phyloP scores from a whole-genome alignment of 129 eudicot species.

The Arctium lappa region DNA sequence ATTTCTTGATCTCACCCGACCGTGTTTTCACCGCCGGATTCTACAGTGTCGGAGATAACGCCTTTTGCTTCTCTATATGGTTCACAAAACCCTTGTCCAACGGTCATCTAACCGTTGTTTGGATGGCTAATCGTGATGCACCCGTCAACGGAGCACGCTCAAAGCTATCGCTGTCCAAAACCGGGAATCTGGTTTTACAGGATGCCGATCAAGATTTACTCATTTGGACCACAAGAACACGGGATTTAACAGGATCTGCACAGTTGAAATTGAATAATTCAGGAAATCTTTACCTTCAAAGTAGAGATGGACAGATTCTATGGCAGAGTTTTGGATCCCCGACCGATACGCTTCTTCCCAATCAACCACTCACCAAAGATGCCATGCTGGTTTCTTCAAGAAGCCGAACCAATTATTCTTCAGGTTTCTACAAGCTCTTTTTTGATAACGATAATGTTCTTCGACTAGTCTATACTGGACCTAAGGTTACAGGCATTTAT shows the following conservation, averaged over 20 bases:
- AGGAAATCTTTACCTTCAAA: conserved; percentile 42
- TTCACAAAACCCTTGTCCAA: conserved; percentile 27
- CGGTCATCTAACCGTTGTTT: conserved; percentile 27
- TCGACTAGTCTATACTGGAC: conserved; percentile 36
- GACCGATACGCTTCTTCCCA: conserved; percentile 52
- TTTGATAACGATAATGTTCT: conserved; percentile 53
- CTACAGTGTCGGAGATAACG: conserved; percentile 32
- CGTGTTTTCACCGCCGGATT: conserved; percentile 45
- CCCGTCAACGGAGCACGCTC: conserved; percentile 49
- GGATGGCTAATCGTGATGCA: conserved; percentile 57
- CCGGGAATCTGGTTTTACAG: conserved; percentile 37
- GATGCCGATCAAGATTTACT: conserved; percentile 35
- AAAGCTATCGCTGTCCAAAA: conserved; percentile 18
- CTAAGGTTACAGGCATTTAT: conserved; percentile 33
- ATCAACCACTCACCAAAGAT: conserved; percentile 32
- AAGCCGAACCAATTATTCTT: conserved; percentile 31
- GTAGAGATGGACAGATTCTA: conserved; percentile 8
- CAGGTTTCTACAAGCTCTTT: conserved; percentile 41
- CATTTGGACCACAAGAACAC: conserved; percentile 37
- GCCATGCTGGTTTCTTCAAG: conserved; percentile 35
- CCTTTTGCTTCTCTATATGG: conserved; percentile 48
- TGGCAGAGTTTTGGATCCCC: conserved; percentile 65
- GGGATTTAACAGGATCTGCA: neutral
- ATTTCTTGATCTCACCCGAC: conserved; percentile 32
- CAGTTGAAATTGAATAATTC: conserved; percentile 19